phyloP scores from a whole-genome alignment of 2,329 filamentous ascomycete genomes.

The Stachybotrys chlorohalonatus region DNA sequence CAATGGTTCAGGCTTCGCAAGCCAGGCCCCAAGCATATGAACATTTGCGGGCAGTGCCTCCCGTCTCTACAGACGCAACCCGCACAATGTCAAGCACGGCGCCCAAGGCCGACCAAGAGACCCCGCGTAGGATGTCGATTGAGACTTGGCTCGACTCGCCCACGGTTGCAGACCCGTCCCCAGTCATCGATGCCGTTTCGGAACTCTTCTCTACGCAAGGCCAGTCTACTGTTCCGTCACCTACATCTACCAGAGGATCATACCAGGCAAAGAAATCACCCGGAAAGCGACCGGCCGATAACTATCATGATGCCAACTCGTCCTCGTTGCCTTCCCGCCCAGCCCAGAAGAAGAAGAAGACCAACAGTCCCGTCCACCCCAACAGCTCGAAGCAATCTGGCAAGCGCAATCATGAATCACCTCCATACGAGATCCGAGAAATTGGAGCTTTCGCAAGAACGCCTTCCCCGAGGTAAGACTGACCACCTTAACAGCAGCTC shows the following conservation, averaged over 20 bases:
- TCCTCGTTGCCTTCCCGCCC: background rate
- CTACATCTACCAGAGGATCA: background rate
- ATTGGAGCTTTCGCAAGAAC: background rate
- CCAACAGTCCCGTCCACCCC: background rate
- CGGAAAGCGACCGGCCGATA: background rate
- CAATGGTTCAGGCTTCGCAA: background rate
- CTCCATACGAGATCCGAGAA: background rate
- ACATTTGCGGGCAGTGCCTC: background rate
- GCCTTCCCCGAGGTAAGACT: background rate
- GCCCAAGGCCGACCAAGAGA: background rate
- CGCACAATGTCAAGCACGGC: background rate
- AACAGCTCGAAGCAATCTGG: background rate
- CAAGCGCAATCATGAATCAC: slow-evolving; percentile 1
- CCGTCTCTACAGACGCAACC: background rate
- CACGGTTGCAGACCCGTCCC: slow-evolving; percentile 8
- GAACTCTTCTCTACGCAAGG: slow-evolving; percentile 10
- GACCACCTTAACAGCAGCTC: background rate
- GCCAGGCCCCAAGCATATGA: background rate
- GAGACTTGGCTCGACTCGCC: slow-evolving; percentile 16
- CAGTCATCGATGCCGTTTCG: slow-evolving; percentile 9
- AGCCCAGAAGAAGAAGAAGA: background rate
- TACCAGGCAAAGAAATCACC: background rate
- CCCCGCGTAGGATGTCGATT: slow-evolving; percentile 3
- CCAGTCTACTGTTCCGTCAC: background rate
- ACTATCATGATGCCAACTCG: background rate